phyloP scores from a whole-genome alignment of 2,329 filamentous ascomycete genomes.

The Westerdykella aurantiaca region DNA sequence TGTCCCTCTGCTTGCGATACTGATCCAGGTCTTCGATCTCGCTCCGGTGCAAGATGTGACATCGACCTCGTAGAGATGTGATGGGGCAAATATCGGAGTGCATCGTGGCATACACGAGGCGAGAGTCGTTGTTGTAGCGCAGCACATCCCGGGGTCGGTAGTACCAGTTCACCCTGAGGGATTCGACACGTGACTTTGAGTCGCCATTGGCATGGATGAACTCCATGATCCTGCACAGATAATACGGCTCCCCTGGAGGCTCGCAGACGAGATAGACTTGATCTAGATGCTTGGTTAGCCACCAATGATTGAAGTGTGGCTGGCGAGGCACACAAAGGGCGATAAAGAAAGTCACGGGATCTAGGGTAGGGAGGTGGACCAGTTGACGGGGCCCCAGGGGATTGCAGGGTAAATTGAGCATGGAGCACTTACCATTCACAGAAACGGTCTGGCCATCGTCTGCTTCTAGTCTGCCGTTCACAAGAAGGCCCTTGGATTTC shows the following conservation, averaged over 20 bases:
- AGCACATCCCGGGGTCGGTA: constrained; percentile 95
- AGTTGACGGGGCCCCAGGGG: too few species aligned
- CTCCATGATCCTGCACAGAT: constrained; percentile 96
- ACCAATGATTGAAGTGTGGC: constrained; percentile 20
- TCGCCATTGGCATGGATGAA: constrained; percentile 76
- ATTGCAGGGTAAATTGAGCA: constrained; percentile 9
- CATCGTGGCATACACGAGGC: constrained; percentile 93
- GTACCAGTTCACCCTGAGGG: constrained; percentile 94
- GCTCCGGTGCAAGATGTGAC: constrained; percentile 78
- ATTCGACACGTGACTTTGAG: constrained; percentile 67
- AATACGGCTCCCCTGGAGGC: constrained; percentile 95
- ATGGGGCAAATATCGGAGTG: constrained; percentile 94
- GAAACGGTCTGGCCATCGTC: constrained; percentile 83
- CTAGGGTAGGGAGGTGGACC: constrained; percentile 1
- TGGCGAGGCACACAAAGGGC: constrained; percentile 22
- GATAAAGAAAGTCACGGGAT: constrained; percentile 3
- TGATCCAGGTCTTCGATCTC: constrained; percentile 78
- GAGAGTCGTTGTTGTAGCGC: constrained; percentile 83
- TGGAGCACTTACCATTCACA: constrained; percentile 65
- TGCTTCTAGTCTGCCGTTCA: constrained; percentile 72
- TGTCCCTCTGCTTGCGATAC: constrained; percentile 78
- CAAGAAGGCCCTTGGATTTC: constrained; percentile 60
- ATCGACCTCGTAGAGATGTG: constrained; percentile 88
- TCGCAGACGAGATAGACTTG: constrained; percentile 96
- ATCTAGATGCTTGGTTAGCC: constrained; percentile 49